These are phyloP conservation scores for Medicago truncatula DNA, from an alignment of 306 rosid genomes.

Conservation along the genomic window MtrunA17r5.0-ANR NC_053044.1:44414001-44414500, in stretches of 20 bases:
- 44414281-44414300: conserved; percentile 93
- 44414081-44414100: too few relatives aligned
- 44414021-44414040: neutral
- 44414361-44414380: neutral
- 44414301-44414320: neutral
- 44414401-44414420: neutral
- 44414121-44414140: neutral
- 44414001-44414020: too few relatives aligned
- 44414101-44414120: too few relatives aligned
- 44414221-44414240: conserved; percentile 71
- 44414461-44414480: too few relatives aligned
- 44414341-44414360: neutral
- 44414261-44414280: conserved; percentile 95
- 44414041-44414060: too few relatives aligned
- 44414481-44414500: too few relatives aligned
- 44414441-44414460: too few relatives aligned
- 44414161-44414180: neutral
- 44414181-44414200: conserved; percentile 72
- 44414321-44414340: conserved; percentile 19
- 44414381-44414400: neutral
- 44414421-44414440: too few relatives aligned
- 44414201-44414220: conserved; percentile 69
- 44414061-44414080: too few relatives aligned
- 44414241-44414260: conserved; percentile 95
- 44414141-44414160: neutral